Evolutionary conservation across 1,284 basidiomycete genomes (phyloP), one percentile per base, ranked within the genome.

Genomic region (Cryptococcus sp.): DNA sequence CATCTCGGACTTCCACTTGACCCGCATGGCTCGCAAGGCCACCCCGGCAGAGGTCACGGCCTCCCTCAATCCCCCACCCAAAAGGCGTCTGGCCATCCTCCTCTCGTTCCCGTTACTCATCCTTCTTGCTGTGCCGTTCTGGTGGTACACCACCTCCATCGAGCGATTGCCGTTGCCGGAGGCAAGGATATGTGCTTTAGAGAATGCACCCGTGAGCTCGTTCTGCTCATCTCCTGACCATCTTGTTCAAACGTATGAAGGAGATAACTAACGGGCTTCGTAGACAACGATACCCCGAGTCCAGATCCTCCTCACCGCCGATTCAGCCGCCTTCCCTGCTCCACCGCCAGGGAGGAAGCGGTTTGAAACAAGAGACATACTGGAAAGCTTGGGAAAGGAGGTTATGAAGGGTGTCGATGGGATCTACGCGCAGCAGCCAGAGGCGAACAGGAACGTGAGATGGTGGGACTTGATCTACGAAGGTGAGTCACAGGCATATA

Each of bases 61-160:
- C 8, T 9, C 28, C 13, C 48, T 68, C 55, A 75, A 74, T 55
- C 68, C 70, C 18, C 53, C 71, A 0, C 44, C 42, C 2, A 48
- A 21, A 9, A 46, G 56, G 12, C 61, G 72, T 5, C 47, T 73
- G 33, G 44, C 65, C 8, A 64, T 68, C 24, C 57, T 91, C 55
- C 73, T 80, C 5, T 83, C 87, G 0, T 94, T 93, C 72, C 90
- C 90, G 82, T 58, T 82, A 33, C 78, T 90, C 36, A 80, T 93
- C 21, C 61, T 92, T 21, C 76, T 89, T 7, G 85, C 86, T 1
- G 56, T 90, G 18, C 92, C 92, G 4, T 81, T 89, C 46, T 96
- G 92, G 92, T 95, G 89, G 89, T 81, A 80, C 46, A 86, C 88
- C 21, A 95, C 92, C 2, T 88, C 87, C 60, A 92, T 95, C 40